Conservation (phyloP, 306 rosid species). For the Ziziphus jujuba region DNA sequence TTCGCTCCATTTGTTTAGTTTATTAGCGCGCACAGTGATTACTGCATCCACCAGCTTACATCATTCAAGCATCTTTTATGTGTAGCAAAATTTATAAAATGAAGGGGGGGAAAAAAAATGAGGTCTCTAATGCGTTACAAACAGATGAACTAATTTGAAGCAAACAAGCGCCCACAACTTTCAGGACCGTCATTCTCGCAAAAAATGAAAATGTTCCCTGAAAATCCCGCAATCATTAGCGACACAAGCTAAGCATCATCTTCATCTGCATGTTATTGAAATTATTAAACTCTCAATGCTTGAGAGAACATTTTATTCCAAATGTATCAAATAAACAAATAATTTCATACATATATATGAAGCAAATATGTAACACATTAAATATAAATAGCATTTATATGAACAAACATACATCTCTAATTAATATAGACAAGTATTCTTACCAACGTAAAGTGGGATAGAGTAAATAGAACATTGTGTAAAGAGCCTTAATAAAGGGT, state of each 20-base stretch:
- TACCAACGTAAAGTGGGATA: too few relatives aligned
- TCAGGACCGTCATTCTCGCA: conserved; percentile 3
- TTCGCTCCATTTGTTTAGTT: conserved; percentile 2
- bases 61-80: conserved; percentile 1
- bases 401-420: too few relatives aligned
- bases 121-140: conserved; percentile 35
- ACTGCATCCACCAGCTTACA: conserved; percentile 8
- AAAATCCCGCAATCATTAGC: conserved; percentile 25
- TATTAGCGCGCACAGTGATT: neutral
- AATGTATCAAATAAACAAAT: neutral
- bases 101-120: too few relatives aligned
- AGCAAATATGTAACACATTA: too few relatives aligned
- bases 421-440: too few relatives aligned
- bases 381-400: too few relatives aligned
- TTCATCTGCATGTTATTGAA: conserved; percentile 45
- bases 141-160: conserved; percentile 22
- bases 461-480: too few relatives aligned
- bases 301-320: neutral
- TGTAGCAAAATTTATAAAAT: conserved; percentile 29
- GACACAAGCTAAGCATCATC: conserved; percentile 50
- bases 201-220: conserved; percentile 14
- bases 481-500: too few relatives aligned
- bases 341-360: too few relatives aligned
- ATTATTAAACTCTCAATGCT: neutral
- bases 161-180: conserved; percentile 10